Evolutionary conservation across 2,329 filamentous ascomycete species (phyloP).

Genomic region (Cercospora brassicicola): DNA sequence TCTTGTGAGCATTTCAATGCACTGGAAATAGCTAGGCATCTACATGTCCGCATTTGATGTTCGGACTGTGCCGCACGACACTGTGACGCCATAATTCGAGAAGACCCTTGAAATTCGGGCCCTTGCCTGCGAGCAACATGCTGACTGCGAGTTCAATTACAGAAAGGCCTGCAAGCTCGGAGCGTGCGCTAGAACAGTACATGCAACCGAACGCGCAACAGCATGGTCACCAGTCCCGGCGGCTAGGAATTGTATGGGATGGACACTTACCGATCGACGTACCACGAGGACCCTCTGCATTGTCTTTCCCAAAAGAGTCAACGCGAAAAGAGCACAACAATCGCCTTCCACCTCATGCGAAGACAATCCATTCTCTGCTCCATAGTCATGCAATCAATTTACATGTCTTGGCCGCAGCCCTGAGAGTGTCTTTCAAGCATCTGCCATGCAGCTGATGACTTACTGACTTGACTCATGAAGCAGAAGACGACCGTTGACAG

Average conservation of each 20-base stretch:
- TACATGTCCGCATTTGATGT: no score
- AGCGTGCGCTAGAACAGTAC: no score
- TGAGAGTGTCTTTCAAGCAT: background rate
- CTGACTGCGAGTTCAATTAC: background rate
- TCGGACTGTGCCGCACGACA: constrained; percentile 2
- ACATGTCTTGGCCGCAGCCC: background rate
- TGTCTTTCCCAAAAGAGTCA: background rate
- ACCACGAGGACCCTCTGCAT: no score
- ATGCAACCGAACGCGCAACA: no score
- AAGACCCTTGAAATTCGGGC: background rate
- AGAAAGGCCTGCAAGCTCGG: no score
- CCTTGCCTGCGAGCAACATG: background rate
- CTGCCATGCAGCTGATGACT: background rate
- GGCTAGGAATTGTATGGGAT: no score
- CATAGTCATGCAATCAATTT: no score
- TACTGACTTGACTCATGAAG: background rate
- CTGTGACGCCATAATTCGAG: background rate
- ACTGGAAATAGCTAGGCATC: no score
- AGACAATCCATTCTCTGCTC: no score
- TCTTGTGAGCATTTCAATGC: no score
- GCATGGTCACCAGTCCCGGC: no score
- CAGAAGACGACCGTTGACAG: background rate
- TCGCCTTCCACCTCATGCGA: background rate
- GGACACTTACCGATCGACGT: no score
- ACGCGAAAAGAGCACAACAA: background rate